Evolutionary conservation across 83 land plant species (phyloP).

Genomic region (Isoetes engelmannii): DNA sequence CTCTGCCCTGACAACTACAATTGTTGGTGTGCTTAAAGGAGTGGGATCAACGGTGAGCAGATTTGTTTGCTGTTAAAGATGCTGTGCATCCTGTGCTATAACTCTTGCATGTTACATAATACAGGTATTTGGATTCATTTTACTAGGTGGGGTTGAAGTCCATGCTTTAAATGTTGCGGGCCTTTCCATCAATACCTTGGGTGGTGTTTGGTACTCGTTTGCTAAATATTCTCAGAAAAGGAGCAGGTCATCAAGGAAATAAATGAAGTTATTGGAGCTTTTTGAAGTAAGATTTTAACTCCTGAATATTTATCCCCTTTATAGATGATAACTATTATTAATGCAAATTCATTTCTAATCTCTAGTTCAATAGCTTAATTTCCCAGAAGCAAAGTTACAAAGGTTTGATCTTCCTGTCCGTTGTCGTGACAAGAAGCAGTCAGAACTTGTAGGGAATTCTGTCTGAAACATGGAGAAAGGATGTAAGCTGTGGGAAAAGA

Average conservation of each 20-base stretch:
- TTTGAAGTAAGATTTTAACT: no score
- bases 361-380: no score
- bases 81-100: not conserved
- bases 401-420: no score
- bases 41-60: conserved; percentile 64
- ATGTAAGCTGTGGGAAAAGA: no score
- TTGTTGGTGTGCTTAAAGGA: conserved; percentile 83
- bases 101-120: not conserved
- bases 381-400: no score
- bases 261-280: not conserved
- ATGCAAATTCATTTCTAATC: no score
- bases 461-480: no score
- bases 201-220: conserved; percentile 77
- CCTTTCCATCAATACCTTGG: conserved; percentile 61
- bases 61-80: no score
- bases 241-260: conserved; percentile 16
- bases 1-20: conserved; percentile 80
- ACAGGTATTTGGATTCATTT: conserved; percentile 70
- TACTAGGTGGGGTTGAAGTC: conserved; percentile 71
- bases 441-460: no score
- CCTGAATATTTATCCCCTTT: no score
- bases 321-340: no score
- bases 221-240: conserved; percentile 64
- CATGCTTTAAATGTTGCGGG: conserved; percentile 72
- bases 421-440: no score